phyloP scores from a whole-genome alignment of 208 protist genomes.

The Angomonas desouzai region DNA sequence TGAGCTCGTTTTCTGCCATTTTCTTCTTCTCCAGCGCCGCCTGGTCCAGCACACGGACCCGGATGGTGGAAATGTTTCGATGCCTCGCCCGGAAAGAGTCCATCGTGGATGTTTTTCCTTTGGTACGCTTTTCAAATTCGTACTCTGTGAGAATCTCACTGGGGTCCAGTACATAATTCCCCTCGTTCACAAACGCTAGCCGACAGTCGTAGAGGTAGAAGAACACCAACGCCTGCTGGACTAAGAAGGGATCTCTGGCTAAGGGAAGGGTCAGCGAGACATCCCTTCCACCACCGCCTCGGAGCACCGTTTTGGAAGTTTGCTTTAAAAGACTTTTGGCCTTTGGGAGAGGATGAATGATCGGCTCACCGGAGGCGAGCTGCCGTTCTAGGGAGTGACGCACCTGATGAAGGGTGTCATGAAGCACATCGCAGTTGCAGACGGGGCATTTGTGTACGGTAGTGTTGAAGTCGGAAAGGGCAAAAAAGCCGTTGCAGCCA shows the following conservation, averaged over 20 bases:
- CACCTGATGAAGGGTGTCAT: conserved; percentile 7
- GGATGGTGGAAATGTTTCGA: conserved; percentile 56
- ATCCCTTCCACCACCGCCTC: background rate
- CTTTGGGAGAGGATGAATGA: background rate
- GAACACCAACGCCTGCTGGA: conserved; percentile 83
- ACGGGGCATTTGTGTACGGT: background rate
- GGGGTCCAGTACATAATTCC: conserved; percentile 43
- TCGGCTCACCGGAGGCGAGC: background rate
- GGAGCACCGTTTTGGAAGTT: background rate
- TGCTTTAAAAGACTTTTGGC: background rate
- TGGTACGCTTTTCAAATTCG: conserved; percentile 61
- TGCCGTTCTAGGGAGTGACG: background rate
- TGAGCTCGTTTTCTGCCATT: conserved; percentile 40
- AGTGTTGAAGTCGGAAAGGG: conserved; percentile 44
- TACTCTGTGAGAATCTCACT: conserved; percentile 76
- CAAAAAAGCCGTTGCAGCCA: conserved; percentile 62
- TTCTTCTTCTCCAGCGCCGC: conserved; percentile 35
- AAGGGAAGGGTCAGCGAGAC: conserved; percentile 25
- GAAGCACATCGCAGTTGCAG: conserved; percentile 1
- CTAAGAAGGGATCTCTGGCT: conserved; percentile 74
- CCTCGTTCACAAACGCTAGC: conserved; percentile 72
- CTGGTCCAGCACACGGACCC: conserved; percentile 51
- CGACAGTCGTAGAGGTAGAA: conserved; percentile 48
- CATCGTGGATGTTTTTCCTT: conserved; percentile 47
- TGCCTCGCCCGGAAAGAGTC: conserved; percentile 81